Conservation (phyloP, 257 asterid genomes). For the Mentha longifolia region DNA sequence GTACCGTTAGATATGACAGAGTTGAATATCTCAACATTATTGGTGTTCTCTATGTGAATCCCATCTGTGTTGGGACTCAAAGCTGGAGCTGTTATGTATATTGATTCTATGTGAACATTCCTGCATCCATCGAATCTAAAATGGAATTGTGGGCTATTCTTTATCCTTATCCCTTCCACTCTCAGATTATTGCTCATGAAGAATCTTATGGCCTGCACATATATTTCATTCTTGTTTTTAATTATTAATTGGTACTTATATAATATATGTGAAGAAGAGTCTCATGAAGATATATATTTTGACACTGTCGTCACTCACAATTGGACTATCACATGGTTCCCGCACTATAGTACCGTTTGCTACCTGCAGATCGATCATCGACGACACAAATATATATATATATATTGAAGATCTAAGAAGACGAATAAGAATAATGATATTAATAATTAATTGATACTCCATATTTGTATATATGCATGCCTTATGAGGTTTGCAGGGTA, state of each 20-base stretch:
- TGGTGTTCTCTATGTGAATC: constrained; percentile 63
- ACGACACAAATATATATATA: too few relatives aligned
- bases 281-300: too few relatives aligned
- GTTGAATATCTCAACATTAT: constrained; percentile 53
- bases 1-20: constrained; percentile 56
- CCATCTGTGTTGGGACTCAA: constrained; percentile 75
- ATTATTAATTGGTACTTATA: too few relatives aligned
- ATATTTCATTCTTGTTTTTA: background rate
- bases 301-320: constrained; percentile 44
- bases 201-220: constrained; percentile 62
- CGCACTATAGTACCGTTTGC: constrained; percentile 48
- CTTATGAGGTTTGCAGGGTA: constrained; percentile 77
- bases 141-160: constrained; percentile 66
- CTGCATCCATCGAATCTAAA: constrained; percentile 63
- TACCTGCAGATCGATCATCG: constrained; percentile 33
- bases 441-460: too few relatives aligned
- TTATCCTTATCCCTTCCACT: constrained; percentile 54
- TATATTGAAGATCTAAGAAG: too few relatives aligned
- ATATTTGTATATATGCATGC: constrained; percentile 7
- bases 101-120: constrained; percentile 55
- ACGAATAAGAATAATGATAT: background rate
- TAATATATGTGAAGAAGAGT: too few relatives aligned
- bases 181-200: constrained; percentile 66
- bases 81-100: constrained; percentile 56
- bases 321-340: constrained; percentile 68